phyloP scores from a whole-genome alignment of 1,139 yeast genomes.

The Debaryomyces sp. region DNA sequence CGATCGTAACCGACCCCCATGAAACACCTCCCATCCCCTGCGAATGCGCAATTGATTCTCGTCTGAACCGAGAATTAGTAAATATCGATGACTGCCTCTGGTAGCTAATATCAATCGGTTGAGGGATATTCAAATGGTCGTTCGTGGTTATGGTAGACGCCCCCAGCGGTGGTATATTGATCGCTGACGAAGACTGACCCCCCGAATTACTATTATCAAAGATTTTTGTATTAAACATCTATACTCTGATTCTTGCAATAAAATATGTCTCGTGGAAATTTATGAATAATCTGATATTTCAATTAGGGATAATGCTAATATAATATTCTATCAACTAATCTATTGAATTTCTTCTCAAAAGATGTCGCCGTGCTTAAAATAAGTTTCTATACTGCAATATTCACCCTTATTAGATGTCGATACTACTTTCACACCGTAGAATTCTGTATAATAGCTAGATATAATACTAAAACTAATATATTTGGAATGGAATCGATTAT shows the following conservation, averaged over 20 bases:
- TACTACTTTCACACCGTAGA: not conserved
- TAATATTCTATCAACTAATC: slow-evolving; percentile 4
- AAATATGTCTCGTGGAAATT: not conserved
- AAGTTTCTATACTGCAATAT: not conserved
- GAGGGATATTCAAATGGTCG: slow-evolving; percentile 29
- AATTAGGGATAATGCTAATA: slow-evolving; percentile 7
- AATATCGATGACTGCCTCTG: slow-evolving; percentile 48
- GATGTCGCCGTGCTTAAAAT: not conserved
- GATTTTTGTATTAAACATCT: slow-evolving; percentile 38
- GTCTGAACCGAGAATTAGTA: slow-evolving; percentile 49
- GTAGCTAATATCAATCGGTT: slow-evolving; percentile 52
- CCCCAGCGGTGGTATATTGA: slow-evolving; percentile 18
- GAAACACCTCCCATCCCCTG: slow-evolving; percentile 98
- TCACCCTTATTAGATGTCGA: not conserved
- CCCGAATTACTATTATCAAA: slow-evolving; percentile 27
- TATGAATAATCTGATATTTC: not conserved
- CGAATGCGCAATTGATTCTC: slow-evolving; percentile 93
- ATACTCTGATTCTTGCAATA: not conserved
- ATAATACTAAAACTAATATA: not conserved
- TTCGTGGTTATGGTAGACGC: slow-evolving; percentile 9
- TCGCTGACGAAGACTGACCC: slow-evolving; percentile 15
- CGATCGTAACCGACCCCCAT: slow-evolving; percentile 97
- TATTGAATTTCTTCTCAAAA: not conserved
- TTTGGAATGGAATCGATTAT: slow-evolving; percentile 1
- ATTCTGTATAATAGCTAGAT: not conserved